phyloP scores from a whole-genome alignment of 2,329 filamentous ascomycete species.

The Exophiala viscosa region DNA sequence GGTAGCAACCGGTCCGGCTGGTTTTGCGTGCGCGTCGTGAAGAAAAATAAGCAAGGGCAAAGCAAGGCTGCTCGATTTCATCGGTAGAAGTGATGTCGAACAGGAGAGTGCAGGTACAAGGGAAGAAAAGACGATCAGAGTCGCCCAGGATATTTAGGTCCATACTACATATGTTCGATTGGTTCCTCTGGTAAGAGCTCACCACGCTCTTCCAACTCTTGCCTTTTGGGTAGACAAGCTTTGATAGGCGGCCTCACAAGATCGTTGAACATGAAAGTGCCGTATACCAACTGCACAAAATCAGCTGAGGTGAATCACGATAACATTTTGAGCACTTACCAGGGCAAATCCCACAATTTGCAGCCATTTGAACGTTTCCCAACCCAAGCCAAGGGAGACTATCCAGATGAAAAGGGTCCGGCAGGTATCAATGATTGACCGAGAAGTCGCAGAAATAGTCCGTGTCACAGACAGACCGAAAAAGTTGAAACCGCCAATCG shows the following conservation, averaged over 20 bases:
- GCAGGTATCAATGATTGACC: slow-evolving; percentile 96
- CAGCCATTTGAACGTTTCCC: slow-evolving; percentile 97
- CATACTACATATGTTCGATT: slow-evolving; percentile 61
- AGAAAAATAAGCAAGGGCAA: too few species aligned
- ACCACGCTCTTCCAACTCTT: slow-evolving; percentile 42
- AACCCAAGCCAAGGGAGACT: slow-evolving; percentile 84
- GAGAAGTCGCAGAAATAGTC: slow-evolving; percentile 82
- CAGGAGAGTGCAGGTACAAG: too few species aligned
- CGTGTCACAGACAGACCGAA: slow-evolving; percentile 93
- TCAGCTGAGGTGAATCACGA: background rate
- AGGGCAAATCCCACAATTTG: slow-evolving; percentile 85
- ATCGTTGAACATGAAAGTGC: slow-evolving; percentile 95
- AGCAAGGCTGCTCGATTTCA: too few species aligned
- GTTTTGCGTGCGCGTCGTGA: too few species aligned
- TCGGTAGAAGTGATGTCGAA: too few species aligned
- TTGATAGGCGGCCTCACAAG: slow-evolving; percentile 78
- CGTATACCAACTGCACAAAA: slow-evolving; percentile 69
- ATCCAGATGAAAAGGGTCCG: slow-evolving; percentile 98
- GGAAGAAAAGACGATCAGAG: background rate
- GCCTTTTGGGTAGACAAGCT: slow-evolving; percentile 53
- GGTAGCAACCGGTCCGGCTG: too few species aligned
- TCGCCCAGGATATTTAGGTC: background rate
- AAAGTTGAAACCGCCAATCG: slow-evolving; percentile 99
- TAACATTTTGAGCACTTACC: slow-evolving; percentile 11
- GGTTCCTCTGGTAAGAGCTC: slow-evolving; percentile 72